A percentile compares a stretch with the other conserved stretches of the same genome.
Conservation (phyloP, 805 yeast genomes). For the Yarrowia bubula region DNA sequence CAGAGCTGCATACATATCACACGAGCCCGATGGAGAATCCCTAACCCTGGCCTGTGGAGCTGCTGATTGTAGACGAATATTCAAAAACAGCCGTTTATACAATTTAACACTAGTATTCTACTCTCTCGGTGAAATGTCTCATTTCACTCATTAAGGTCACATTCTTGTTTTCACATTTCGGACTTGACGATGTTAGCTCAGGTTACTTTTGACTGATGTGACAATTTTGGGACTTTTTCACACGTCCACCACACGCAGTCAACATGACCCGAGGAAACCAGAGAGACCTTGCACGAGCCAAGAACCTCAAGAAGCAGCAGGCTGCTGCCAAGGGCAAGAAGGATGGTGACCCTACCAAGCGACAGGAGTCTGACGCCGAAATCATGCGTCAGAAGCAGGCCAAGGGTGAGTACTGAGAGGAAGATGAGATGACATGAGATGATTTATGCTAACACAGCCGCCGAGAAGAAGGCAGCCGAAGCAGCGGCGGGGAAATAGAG, state of each 20-base stretch:
- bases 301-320: conserved; percentile 77
- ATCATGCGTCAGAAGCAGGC: conserved; percentile 86
- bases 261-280: conserved; percentile 94
- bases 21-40: not conserved
- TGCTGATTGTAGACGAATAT: too few species aligned
- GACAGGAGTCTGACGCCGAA: conserved; percentile 88
- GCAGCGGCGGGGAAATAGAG: conserved; percentile 28
- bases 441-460: conserved; percentile 25
- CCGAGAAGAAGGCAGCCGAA: conserved; percentile 27
- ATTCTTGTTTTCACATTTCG: too few species aligned
- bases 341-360: conserved; percentile 78
- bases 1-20: not conserved
- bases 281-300: conserved; percentile 89
- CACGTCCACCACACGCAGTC: not conserved
- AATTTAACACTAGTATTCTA: too few species aligned
- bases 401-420: conserved; percentile 49
- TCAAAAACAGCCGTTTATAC: too few species aligned
- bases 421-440: not conserved
- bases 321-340: conserved; percentile 58
- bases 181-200: too few species aligned
- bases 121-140: not conserved
- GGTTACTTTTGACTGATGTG: not conserved
- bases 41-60: too few species aligned
- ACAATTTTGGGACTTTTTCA: not conserved
- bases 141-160: too few species aligned